These are phyloP conservation scores for Dunaliella primolecta DNA, from an alignment of 139 green algal genomes.

Conservation along the genomic window DNA sequence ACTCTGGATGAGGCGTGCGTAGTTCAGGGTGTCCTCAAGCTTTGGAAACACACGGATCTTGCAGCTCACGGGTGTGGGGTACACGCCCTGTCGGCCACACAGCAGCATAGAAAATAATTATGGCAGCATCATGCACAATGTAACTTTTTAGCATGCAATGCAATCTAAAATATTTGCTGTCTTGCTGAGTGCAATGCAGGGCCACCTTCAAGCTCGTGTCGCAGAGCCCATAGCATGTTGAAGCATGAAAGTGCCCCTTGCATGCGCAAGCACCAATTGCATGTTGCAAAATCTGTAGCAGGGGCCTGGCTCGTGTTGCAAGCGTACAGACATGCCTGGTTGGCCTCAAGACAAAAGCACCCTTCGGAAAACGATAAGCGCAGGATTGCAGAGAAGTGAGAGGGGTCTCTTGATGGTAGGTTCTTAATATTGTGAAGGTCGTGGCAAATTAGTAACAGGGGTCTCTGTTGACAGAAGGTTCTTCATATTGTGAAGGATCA, in stretches of 20 bases:
- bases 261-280: too few species aligned
- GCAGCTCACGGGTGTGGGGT: constrained; percentile 63
- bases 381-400: too few species aligned
- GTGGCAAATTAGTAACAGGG: too few species aligned
- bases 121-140: neutral
- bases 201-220: neutral
- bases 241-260: neutral
- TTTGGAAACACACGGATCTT: constrained; percentile 92
- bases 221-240: neutral
- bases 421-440: too few species aligned
- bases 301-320: too few species aligned
- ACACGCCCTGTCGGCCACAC: constrained; percentile 32
- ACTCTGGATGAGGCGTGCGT: constrained; percentile 87
- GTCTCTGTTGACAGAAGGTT: too few species aligned
- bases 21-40: constrained; percentile 81
- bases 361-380: too few species aligned
- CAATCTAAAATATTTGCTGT: neutral
- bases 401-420: too few species aligned
- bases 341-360: too few species aligned
- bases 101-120: neutral
- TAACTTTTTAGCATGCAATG: neutral
- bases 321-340: too few species aligned
- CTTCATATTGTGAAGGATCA: too few species aligned
- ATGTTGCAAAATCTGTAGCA: too few species aligned
- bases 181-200: neutral